Base-by-base conservation (phyloP, 2,329 filamentous ascomycete species). In the Decorospora gaudefroyi region DNA sequence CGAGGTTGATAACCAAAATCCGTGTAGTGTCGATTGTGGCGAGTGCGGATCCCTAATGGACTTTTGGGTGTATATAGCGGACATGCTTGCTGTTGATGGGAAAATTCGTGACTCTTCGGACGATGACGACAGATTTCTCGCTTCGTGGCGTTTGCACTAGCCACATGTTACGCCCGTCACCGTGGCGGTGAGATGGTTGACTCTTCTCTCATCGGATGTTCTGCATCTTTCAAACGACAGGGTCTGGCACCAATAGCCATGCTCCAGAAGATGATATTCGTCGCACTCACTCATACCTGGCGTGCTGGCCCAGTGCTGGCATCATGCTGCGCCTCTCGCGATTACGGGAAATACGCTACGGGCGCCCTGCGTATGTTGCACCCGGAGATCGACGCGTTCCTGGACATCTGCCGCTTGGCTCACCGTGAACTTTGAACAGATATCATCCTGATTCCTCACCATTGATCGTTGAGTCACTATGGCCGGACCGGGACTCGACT, bases 121-220 rank as follows among this genome's bases (percentile, higher is more conserved):
- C 32, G 42, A 61, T 56, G 59, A 62, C 55, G 57, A 55, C 48
- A 57, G 42, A 49, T 37, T 32, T 26, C 25, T 36, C 37, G 43
- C 47, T 43, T 42, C 17, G 46, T 31, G 42, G 33, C 31, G 31
- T 38, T 29, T 38, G 41, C 43, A 45, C 42, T 38, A 49, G 47
- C 41, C 42, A 48, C 35, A 29, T 27, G 13, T 23, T 18, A 25
- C 27, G 18, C 29, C n/a, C n/a, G 26, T 17, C 26, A 31, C 18
- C 17, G 30, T 12, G 22, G 19, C 5, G 11, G 12, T 7, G 18
- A 16, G 29, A 21, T 34, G 22, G 25, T 34, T 40, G 37, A 40
- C 37, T 40, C 27, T 26, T 36, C 16, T 16, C n/a, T n/a, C n/a
- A n/a, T n/a, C n/a, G n/a, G n/a, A n/a, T n/a, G n/a, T n/a, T n/a